Evolutionary conservation across 495 filamentous ascomycete species (phyloP), one percentile per base, ranked within the genome.

Genomic region (Penicillium parvum): DNA sequence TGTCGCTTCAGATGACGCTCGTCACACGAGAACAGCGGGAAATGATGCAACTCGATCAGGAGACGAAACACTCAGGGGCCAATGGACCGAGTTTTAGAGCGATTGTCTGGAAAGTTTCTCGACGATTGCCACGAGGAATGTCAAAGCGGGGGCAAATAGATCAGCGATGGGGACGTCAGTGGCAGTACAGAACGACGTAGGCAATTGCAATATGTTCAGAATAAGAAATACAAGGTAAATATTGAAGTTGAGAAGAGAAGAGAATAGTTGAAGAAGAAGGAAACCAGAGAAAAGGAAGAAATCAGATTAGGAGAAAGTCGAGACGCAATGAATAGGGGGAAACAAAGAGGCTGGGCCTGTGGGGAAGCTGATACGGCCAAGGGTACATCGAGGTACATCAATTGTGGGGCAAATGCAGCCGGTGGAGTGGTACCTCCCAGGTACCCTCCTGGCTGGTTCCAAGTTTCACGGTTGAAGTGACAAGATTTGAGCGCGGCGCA

Each of bases 281-380:
- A 28, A 20, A 11, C 30, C 20, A 34, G 9, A 27, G 15, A 38
- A 15, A 28, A 40, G 32, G 17, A 44, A 11, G 26, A 12, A 17
- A 23, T 11, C 32, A 5, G 21, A 21, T 21, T 12, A 19, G 11
- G 21, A 16, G 32, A 18, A 21, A 32, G 32, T 48, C 47, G 21
- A 25, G 11, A 18, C n/a, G n/a, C n/a, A n/a, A n/a, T n/a, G 35
- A 44, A 57, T 51, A 27, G 39, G 37, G 29, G 40, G 39, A 57
- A 57, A 58, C 45, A 53, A 42, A 53, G 53, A 43, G 53, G 56
- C 49, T 57, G 54, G 57, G 47, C 23, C 29, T 47, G 46, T 57
- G 57, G 49, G 50, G 57, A 40, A 45, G 29, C n/a, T n/a, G 11
- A 26, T 38, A 28, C 5, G 23, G 23, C 11, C 11, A 23, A 23